Base-by-base conservation (phyloP, 2,329 filamentous ascomycete species). In the Phaeomoniella chlamydospora region DNA sequence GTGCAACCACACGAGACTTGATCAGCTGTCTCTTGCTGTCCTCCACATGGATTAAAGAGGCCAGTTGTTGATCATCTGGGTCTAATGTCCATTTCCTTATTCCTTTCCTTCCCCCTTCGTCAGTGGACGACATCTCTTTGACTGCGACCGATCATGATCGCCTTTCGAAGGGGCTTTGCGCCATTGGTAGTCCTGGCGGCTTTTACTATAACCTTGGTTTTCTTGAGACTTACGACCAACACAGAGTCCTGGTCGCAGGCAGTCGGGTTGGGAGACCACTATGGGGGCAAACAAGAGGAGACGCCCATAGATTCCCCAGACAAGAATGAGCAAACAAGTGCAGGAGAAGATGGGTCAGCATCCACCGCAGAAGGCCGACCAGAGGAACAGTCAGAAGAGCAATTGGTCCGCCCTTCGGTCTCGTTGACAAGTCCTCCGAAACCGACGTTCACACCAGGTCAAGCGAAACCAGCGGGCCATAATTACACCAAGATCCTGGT, bases 401-500 rank as follows among this genome's bases (percentile, higher is more conserved):
- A 34, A 13, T 15, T 31, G 12, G 29, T 15, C 15, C 10, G 17
- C 4, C 51, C 3, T 17, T n/a, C n/a, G n/a, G n/a, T n/a, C n/a
- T n/a, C n/a, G n/a, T n/a, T n/a, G n/a, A n/a, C n/a, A n/a, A n/a
- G n/a, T n/a, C 26, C 16, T 5, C 53, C 52, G 5, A 49, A 39
- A 12, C 54, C 52, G 18, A 41, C 50, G 12, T 57, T 52, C 37
- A 26, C 45, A 9, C 43, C 55, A 3, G 57, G 56, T 1, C 41
- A 47, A 3, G 51, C 56, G 3, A 64, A 67, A 39, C 60, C 66
- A 1, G 45, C 56, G 0, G 63, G 63, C 1, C 57, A 59, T 40
- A 62, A 62, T 30, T 74, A 72, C 44, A 67, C 67, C 3, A 67
- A 65, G 15, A 58, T 56, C 1, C 46, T 77, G 18, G 67, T 77